Conservation (phyloP, 768 basidiomycete genomes). For the Naematelia aurantialba region DNA sequence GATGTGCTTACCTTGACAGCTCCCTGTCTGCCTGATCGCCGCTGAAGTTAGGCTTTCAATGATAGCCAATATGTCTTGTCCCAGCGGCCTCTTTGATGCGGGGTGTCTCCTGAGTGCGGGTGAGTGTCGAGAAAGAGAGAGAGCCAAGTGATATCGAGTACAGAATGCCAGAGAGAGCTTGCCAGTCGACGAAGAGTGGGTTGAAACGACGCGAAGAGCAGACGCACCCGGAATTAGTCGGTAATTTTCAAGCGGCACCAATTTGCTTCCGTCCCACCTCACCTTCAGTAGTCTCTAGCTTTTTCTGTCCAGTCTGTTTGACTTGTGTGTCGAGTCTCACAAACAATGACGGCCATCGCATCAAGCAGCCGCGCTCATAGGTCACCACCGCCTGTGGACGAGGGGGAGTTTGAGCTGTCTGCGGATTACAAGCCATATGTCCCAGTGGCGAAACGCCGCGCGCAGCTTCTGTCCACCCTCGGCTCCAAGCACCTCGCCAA, state of each 20-base stretch:
- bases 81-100: slow-evolving; percentile 1
- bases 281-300: neutral
- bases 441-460: slow-evolving; percentile 76
- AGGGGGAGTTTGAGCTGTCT: slow-evolving; percentile 31
- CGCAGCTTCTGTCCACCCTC: slow-evolving; percentile 73
- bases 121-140: neutral
- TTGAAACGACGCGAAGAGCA: neutral
- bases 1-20: neutral
- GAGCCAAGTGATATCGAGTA: too few relatives aligned
- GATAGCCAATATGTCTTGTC: too few relatives aligned
- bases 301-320: too few relatives aligned
- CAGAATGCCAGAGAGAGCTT: too few relatives aligned
- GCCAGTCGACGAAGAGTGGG: too few relatives aligned
- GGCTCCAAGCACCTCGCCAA: slow-evolving; percentile 55
- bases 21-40: neutral
- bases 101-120: neutral
- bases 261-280: neutral
- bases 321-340: slow-evolving; percentile 1
- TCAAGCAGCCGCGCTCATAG: neutral
- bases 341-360: slow-evolving; percentile 2
- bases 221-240: neutral
- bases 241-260: neutral
- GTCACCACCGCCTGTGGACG: neutral
- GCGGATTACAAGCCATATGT: slow-evolving; percentile 74
- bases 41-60: too few relatives aligned